phyloP scores from a whole-genome alignment of 2,329 filamentous ascomycete genomes.

The Mycogone perniciosa region DNA sequence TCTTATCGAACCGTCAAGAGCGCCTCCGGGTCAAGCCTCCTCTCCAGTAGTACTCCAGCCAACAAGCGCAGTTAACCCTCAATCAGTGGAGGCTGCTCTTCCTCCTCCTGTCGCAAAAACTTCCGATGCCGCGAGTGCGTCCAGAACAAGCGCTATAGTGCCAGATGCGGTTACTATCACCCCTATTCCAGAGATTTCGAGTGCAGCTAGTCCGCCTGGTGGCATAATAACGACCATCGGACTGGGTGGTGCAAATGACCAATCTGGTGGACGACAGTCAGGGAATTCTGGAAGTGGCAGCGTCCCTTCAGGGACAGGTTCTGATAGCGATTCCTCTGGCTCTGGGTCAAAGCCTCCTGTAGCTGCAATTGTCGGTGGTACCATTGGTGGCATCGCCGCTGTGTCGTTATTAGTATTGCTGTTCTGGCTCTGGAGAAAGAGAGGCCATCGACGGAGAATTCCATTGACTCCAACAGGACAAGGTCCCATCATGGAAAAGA shows the following conservation, averaged over 20 bases:
- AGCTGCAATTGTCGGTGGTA: conserved; percentile 43
- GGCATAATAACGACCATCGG: too few relatives aligned
- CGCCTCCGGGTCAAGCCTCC: not conserved
- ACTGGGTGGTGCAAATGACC: not conserved
- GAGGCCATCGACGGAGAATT: conserved; percentile 15
- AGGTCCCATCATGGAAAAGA: not conserved
- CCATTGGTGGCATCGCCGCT: conserved; percentile 42
- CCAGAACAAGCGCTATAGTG: not conserved
- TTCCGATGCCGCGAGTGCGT: too few relatives aligned
- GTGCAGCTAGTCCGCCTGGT: too few relatives aligned
- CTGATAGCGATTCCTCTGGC: conserved; percentile 1
- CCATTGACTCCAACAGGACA: not conserved
- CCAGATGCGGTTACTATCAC: not conserved
- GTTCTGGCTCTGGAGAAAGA: conserved; percentile 46
- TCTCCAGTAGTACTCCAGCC: too few relatives aligned
- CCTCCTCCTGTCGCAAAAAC: not conserved
- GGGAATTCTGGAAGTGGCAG: not conserved
- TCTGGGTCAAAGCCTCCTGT: conserved; percentile 16
- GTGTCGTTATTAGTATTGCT: conserved; percentile 40
- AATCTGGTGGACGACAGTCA: not conserved
- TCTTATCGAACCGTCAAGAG: not conserved
- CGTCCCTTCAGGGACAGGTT: not conserved
- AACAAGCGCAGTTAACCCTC: too few relatives aligned
- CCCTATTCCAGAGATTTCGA: not conserved
- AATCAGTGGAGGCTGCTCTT: too few relatives aligned